Conservation (phyloP, 2,329 filamentous ascomycete genomes). For the Diatrype stigma region DNA sequence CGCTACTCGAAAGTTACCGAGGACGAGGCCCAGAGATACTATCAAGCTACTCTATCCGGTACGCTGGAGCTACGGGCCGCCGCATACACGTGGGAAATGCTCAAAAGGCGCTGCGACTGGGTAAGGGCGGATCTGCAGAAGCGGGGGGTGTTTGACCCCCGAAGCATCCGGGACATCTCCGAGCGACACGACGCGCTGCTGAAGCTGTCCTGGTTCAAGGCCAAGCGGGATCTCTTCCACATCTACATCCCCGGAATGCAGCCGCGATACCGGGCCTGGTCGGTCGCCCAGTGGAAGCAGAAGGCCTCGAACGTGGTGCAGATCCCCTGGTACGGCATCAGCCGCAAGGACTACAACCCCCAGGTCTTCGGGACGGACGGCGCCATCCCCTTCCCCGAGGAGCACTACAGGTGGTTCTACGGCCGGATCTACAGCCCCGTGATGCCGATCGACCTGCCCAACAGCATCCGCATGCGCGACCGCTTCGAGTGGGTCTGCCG, state of each 20-base stretch:
- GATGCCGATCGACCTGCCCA: neutral
- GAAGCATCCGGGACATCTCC: neutral
- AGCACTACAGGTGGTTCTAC: conserved; percentile 10
- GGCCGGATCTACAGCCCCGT: conserved; percentile 16
- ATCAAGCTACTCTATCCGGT: neutral
- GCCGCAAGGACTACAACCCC: neutral
- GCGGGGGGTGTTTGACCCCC: neutral
- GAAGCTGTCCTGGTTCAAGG: neutral
- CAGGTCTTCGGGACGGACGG: neutral
- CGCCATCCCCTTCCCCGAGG: neutral
- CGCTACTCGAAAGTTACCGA: neutral
- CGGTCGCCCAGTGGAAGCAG: conserved; percentile 3
- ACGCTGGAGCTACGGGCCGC: neutral
- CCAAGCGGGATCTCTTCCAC: conserved; percentile 1
- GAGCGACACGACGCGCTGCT: neutral
- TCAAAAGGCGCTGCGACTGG: neutral
- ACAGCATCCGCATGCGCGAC: too few species aligned
- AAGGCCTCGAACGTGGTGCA: neutral
- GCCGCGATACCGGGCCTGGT: conserved; percentile 10
- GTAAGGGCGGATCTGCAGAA: neutral
- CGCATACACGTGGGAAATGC: neutral
- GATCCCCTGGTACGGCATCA: neutral
- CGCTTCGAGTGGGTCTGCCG: neutral
- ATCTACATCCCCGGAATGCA: conserved; percentile 6
- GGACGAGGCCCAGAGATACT: neutral